Evolutionary conservation across 2,329 filamentous ascomycete species (phyloP).

Genomic region (Neurospora crassa): DNA sequence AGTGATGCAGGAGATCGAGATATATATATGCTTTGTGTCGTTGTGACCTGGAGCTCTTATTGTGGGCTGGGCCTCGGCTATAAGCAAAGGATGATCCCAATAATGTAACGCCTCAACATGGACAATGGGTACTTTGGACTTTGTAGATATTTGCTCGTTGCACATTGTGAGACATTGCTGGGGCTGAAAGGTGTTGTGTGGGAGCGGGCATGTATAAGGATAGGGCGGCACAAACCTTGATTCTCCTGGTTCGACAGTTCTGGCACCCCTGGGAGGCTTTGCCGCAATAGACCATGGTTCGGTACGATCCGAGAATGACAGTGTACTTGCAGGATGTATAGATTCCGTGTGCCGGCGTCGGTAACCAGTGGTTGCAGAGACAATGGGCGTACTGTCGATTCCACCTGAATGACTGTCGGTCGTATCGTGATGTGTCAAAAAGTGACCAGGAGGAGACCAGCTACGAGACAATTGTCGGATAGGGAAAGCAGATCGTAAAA

Average conservation of each 20-base stretch:
- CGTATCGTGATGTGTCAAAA: not conserved
- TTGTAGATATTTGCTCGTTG: not conserved
- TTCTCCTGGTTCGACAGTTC: slow-evolving; percentile 42
- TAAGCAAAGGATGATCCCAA: not conserved
- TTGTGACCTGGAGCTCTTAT: not conserved
- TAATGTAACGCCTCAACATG: not conserved
- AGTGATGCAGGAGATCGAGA: not conserved
- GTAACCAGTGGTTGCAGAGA: not conserved
- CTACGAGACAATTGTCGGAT: slow-evolving; percentile 15
- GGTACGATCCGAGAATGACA: not conserved
- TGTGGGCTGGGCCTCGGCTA: not conserved
- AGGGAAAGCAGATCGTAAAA: slow-evolving; percentile 19
- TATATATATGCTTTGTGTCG: not conserved
- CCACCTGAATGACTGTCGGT: not conserved
- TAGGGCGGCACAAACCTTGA: slow-evolving; percentile 35
- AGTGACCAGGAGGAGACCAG: not conserved
- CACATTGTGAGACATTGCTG: not conserved
- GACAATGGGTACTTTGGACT: not conserved
- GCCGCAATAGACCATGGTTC: slow-evolving; percentile 44
- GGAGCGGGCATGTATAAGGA: not conserved
- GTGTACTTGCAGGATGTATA: not conserved
- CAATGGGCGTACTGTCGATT: not conserved
- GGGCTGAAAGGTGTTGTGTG: not conserved
- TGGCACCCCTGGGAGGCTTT: slow-evolving; percentile 47
- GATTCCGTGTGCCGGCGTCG: not conserved